These are phyloP conservation scores for Heterobasidion parviporum DNA, from an alignment of 1,284 basidiomycete species.

Conservation along the genomic window DNA sequence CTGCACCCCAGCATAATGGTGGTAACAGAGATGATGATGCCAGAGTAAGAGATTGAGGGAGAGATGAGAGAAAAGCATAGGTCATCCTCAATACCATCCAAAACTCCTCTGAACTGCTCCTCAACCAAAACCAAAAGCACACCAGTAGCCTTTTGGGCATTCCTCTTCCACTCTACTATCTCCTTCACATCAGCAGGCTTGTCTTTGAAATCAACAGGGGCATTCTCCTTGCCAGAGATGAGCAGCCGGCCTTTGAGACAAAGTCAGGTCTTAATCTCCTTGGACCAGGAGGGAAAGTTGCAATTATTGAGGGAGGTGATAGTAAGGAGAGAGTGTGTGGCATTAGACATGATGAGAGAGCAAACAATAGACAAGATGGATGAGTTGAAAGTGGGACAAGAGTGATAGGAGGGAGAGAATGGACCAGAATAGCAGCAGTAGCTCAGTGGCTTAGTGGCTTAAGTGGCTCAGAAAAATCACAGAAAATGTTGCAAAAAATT, in stretches of 20 bases:
- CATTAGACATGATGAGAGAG: not conserved
- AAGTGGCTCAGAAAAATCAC: no score
- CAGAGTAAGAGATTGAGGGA: constrained; percentile 20
- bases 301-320: not conserved
- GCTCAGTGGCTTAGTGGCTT: no score
- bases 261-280: no score
- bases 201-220: not conserved
- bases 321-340: not conserved
- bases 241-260: not conserved
- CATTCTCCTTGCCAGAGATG: not conserved
- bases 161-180: constrained; percentile 2
- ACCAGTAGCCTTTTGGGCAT: constrained; percentile 8
- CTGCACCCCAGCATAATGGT: not conserved
- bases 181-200: no score
- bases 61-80: constrained; percentile 20
- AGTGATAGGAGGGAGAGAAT: no score
- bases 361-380: not conserved
- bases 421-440: no score
- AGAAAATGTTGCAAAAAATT: no score
- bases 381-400: no score
- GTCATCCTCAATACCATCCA: not conserved
- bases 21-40: not conserved
- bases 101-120: constrained; percentile 16
- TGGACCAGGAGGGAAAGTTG: not conserved
- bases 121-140: constrained; percentile 17